Conservation (phyloP, 495 filamentous ascomycete species). For the Talaromyces trachyspermus region DNA sequence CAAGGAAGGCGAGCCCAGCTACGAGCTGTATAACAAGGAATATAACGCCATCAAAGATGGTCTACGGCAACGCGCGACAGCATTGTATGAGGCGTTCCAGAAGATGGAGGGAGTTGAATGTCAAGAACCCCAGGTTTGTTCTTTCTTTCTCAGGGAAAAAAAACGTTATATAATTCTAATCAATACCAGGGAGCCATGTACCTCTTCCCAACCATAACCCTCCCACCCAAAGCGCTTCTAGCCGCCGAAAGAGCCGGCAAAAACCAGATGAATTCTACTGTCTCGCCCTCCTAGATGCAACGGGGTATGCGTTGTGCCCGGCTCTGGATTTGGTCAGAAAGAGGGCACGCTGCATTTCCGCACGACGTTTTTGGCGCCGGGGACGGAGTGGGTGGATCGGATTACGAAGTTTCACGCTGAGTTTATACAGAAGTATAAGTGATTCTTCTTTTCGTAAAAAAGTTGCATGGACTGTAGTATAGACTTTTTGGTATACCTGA, state of each 20-base stretch:
- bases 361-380: conserved; percentile 93
- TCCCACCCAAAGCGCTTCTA: conserved; percentile 66
- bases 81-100: conserved; percentile 82
- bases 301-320: conserved; percentile 91
- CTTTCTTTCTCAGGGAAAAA: neutral
- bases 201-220: conserved; percentile 87
- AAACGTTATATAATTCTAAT: neutral
- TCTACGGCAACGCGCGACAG: conserved; percentile 68
- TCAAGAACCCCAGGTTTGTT: conserved; percentile 54
- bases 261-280: conserved; percentile 89
- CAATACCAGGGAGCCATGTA: conserved; percentile 79
- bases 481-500: too few species aligned
- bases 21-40: conserved; percentile 74
- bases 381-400: conserved; percentile 86
- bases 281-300: conserved; percentile 80
- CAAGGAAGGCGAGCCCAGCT: conserved; percentile 67
- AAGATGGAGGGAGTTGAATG: conserved; percentile 93
- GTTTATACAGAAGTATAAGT: conserved; percentile 79
- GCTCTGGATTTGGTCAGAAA: conserved; percentile 89
- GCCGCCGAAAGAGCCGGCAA: conserved; percentile 67
- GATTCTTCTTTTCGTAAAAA: conserved; percentile 8
- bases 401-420: conserved; percentile 85
- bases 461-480: too few species aligned
- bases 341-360: conserved; percentile 88
- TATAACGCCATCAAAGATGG: conserved; percentile 72